Conservation (phyloP, 495 filamentous ascomycete species). For the Glarea lozoyensis region DNA sequence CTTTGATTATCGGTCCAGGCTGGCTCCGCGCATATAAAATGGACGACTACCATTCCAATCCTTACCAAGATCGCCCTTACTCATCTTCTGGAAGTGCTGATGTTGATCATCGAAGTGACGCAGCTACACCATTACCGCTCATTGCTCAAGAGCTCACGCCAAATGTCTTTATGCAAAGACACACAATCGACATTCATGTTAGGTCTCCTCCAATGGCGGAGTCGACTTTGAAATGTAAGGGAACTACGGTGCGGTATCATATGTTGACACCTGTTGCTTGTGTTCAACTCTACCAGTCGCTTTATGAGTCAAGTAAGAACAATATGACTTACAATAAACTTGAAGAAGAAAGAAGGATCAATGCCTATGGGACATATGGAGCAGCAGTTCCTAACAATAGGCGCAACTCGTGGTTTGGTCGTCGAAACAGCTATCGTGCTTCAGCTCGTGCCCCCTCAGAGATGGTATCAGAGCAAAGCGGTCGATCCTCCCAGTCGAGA, state of each 20-base stretch:
- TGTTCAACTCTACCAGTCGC: slow-evolving; percentile 67
- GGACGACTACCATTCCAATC: slow-evolving; percentile 35
- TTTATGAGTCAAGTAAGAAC: slow-evolving; percentile 75
- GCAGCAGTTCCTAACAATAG: slow-evolving; percentile 17
- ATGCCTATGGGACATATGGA: slow-evolving; percentile 34
- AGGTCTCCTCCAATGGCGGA: slow-evolving; percentile 67
- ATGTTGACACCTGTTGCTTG: slow-evolving; percentile 69
- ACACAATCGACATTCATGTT: slow-evolving; percentile 88
- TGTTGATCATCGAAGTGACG: not conserved
- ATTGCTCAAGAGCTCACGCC: slow-evolving; percentile 81
- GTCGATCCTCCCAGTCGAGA: slow-evolving; percentile 37
- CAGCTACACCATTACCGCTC: slow-evolving; percentile 43
- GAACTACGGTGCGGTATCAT: slow-evolving; percentile 73
- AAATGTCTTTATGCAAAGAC: slow-evolving; percentile 77
- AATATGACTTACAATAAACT: slow-evolving; percentile 84
- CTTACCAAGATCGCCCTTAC: slow-evolving; percentile 16
- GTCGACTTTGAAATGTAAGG: slow-evolving; percentile 49
- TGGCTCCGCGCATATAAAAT: slow-evolving; percentile 77
- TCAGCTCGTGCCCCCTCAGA: slow-evolving; percentile 39
- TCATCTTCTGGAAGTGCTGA: not conserved
- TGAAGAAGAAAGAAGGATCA: slow-evolving; percentile 47
- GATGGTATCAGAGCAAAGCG: slow-evolving; percentile 23
- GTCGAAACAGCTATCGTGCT: slow-evolving; percentile 49
- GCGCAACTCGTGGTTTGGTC: slow-evolving; percentile 42
- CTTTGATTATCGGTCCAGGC: slow-evolving; percentile 72